A percentile compares a stretch with the other conserved stretches of the same genome.
Conservation (phyloP, 169 alveolate species). For the Neospora caninum region DNA sequence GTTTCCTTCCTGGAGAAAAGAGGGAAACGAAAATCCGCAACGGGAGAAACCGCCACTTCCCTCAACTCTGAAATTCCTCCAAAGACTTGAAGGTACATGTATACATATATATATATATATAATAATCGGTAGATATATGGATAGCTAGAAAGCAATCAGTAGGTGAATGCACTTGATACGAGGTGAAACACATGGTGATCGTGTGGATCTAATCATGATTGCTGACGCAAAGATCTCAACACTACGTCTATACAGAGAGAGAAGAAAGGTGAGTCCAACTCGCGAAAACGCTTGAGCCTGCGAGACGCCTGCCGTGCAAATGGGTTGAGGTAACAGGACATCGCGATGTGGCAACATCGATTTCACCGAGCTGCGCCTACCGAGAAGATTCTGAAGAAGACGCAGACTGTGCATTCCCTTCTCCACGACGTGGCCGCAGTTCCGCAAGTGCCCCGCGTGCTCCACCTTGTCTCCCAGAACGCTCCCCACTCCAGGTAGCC, state of each 20-base stretch:
- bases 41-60: neutral
- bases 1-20: conserved; percentile 39
- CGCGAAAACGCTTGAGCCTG: no score
- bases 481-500: conserved; percentile 58
- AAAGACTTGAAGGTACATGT: neutral
- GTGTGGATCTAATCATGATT: no score
- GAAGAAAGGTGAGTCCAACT: no score
- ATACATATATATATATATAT: neutral
- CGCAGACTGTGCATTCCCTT: conserved; percentile 35
- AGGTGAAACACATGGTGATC: no score
- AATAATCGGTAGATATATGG: no score
- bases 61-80: neutral
- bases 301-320: no score
- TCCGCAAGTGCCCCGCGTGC: neutral
- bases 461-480: neutral
- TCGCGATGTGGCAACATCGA: no score
- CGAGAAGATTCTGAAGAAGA: conserved; percentile 53
- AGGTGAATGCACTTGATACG: no score
- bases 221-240: no score
- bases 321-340: no score
- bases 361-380: conserved; percentile 1
- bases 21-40: neutral
- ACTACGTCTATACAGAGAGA: no score
- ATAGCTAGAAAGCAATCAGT: no score
- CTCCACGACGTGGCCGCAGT: conserved; percentile 35